These are phyloP conservation scores for Lipomyces spencermartinsiae DNA, from an alignment of 805 yeast species.

Conservation along the genomic window DNA sequence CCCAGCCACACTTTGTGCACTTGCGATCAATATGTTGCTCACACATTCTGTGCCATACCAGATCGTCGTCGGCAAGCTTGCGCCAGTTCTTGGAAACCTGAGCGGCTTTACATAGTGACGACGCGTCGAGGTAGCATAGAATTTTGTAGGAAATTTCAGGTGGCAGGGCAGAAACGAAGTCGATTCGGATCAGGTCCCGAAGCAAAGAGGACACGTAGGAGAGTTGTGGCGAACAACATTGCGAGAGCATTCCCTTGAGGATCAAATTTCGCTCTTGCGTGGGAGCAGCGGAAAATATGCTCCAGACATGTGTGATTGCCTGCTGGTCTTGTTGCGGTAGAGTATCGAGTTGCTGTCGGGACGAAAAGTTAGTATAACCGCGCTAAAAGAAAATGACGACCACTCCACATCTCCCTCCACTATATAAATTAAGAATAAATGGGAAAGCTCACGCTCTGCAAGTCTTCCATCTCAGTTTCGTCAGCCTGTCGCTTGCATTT, in stretches of 20 bases:
- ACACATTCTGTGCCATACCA: conserved; percentile 98
- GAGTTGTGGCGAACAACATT: conserved; percentile 94
- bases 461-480: conserved; percentile 63
- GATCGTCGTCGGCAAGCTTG: conserved; percentile 88
- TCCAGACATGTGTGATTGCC: conserved; percentile 83
- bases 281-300: conserved; percentile 78
- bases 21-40: conserved; percentile 97
- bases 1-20: conserved; percentile 99
- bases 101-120: conserved; percentile 91
- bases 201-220: conserved; percentile 85
- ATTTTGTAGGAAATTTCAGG: conserved; percentile 84
- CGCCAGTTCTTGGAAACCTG: conserved; percentile 91
- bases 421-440: conserved; percentile 40
- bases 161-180: conserved; percentile 85
- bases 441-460: conserved; percentile 54
- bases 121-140: conserved; percentile 87
- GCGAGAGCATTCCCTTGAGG: conserved; percentile 80
- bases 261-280: conserved; percentile 73
- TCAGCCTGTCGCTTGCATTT: conserved; percentile 74
- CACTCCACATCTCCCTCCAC: conserved; percentile 35
- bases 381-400: conserved; percentile 43
- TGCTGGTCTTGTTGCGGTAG: conserved; percentile 70
- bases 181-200: conserved; percentile 79
- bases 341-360: conserved; percentile 51
- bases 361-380: conserved; percentile 39